Evolutionary conservation across 2,329 filamentous ascomycete species (phyloP).

Genomic region (Ophiocordyceps camponoti-floridani): DNA sequence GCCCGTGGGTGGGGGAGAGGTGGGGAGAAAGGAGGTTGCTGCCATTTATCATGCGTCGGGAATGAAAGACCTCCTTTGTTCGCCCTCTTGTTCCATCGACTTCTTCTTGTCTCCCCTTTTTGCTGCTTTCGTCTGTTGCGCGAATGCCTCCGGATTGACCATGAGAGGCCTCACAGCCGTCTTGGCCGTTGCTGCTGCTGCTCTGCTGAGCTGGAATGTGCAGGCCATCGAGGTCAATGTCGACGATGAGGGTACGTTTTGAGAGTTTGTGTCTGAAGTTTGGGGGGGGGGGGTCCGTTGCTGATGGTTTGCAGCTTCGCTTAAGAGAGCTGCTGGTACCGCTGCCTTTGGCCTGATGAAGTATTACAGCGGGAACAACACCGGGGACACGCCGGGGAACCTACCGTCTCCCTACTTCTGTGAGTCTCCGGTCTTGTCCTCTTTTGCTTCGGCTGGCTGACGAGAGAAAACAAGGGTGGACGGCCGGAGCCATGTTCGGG

Average conservation of each 20-base stretch:
- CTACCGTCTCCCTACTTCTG: constrained; percentile 48
- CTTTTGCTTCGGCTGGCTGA: constrained; percentile 4
- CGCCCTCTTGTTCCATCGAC: not conserved
- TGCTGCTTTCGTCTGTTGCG: not conserved
- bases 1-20: not conserved
- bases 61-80: not conserved
- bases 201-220: constrained; percentile 2
- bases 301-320: constrained; percentile 19
- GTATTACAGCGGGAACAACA: constrained; percentile 39
- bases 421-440: constrained; percentile 17
- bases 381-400: constrained; percentile 38
- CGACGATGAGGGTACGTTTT: constrained; percentile 12
- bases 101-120: not conserved
- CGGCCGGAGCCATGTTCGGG: constrained; percentile 54
- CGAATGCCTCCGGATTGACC: not conserved
- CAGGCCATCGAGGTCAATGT: constrained; percentile 14
- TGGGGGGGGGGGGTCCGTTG: too few species aligned
- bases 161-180: constrained; percentile 1
- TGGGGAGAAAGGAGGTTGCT: not conserved
- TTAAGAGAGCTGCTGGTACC: constrained; percentile 28
- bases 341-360: constrained; percentile 28
- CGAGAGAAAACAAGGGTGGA: constrained; percentile 37
- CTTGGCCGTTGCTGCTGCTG: constrained; percentile 3
- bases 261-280: not conserved
- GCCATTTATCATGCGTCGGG: not conserved